phyloP scores from a whole-genome alignment of 2,329 filamentous ascomycete genomes.

The Aphanocladium album region DNA sequence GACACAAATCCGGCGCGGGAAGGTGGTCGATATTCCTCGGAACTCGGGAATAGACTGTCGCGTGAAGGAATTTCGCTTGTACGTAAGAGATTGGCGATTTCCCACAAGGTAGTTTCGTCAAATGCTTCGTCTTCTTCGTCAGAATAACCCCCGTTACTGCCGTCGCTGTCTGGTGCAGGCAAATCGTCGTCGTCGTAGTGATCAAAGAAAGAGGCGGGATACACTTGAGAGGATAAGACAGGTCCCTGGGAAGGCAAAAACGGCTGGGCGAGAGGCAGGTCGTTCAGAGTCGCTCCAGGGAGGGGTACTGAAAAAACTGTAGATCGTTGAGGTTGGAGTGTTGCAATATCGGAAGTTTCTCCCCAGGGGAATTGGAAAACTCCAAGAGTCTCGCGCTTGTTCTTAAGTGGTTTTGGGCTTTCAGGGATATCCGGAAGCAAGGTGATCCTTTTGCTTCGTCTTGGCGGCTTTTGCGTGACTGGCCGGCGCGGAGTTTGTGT shows the following conservation, averaged over 20 bases:
- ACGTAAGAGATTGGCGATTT: slow-evolving; percentile 56
- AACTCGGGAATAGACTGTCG: slow-evolving; percentile 42
- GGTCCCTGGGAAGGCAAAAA: slow-evolving; percentile 6
- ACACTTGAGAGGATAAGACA: slow-evolving; percentile 27
- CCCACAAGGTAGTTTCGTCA: slow-evolving; percentile 58
- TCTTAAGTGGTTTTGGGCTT: slow-evolving; percentile 53
- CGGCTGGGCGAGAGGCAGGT: not conserved
- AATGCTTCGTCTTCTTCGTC: slow-evolving; percentile 47
- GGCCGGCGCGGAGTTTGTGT: slow-evolving; percentile 31
- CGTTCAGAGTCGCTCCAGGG: slow-evolving; percentile 44
- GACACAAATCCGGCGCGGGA: not conserved
- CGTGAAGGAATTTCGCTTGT: slow-evolving; percentile 47
- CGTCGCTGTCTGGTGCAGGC: slow-evolving; percentile 29
- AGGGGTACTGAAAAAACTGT: slow-evolving; percentile 35
- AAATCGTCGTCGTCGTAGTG: slow-evolving; percentile 51
- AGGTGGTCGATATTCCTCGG: slow-evolving; percentile 2
- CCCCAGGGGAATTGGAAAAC: slow-evolving; percentile 65
- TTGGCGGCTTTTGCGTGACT: slow-evolving; percentile 47
- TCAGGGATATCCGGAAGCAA: slow-evolving; percentile 59
- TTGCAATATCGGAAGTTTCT: slow-evolving; percentile 54
- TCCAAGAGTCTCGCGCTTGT: slow-evolving; percentile 55
- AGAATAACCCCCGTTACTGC: slow-evolving; percentile 26
- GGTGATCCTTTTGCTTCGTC: slow-evolving; percentile 53
- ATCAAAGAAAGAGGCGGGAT: slow-evolving; percentile 53
- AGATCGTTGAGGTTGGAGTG: slow-evolving; percentile 32